phyloP scores from a whole-genome alignment of 2,329 filamentous ascomycete species.

The Fusarium nelsonii region DNA sequence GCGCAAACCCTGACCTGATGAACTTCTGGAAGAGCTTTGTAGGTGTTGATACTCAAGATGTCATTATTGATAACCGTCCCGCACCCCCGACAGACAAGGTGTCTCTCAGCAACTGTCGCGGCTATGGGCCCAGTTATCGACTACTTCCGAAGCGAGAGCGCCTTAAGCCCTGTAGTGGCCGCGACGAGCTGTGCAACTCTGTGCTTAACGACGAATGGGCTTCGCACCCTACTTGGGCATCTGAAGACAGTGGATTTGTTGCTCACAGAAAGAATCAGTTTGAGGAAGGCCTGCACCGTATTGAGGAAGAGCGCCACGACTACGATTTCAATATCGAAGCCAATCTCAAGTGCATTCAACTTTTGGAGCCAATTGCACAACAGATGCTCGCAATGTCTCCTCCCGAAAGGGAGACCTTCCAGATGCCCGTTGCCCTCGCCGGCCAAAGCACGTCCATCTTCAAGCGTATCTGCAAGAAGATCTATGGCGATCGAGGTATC shows the following conservation, averaged over 20 bases:
- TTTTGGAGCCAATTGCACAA: conserved; percentile 93
- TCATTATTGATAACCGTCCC: conserved; percentile 82
- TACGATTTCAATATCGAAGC: conserved; percentile 99
- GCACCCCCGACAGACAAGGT: conserved; percentile 82
- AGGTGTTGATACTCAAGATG: conserved; percentile 79
- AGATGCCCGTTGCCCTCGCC: conserved; percentile 84
- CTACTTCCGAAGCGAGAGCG: conserved; percentile 91
- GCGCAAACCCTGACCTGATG: conserved; percentile 89
- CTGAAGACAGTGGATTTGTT: conserved; percentile 96
- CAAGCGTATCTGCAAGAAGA: conserved; percentile 96
- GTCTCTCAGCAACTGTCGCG: conserved; percentile 94
- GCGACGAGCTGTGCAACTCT: conserved; percentile 92
- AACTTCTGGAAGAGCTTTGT: conserved; percentile 89
- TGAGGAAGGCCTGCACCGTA: conserved; percentile 93
- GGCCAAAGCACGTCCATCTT: conserved; percentile 97
- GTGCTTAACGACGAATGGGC: conserved; percentile 99
- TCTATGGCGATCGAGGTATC: conserved; percentile 89
- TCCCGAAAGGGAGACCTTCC: conserved; percentile 78
- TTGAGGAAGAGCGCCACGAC: conserved; percentile 97
- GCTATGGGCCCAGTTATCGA: conserved; percentile 95
- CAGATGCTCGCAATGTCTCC: conserved; percentile 85
- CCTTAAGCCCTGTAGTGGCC: conserved; percentile 90
- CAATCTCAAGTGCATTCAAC: conserved; percentile 92
- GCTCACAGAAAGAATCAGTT: conserved; percentile 96
- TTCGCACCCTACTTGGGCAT: conserved; percentile 98